Percentiles rank a stretch among this genome's conserved stretches.
Conservation (phyloP, 345 rosid genomes). For the Brassica napus region Da-Ae NC_063446.1:52527501-52528000, state of each 20-base stretch:
- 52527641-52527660: constrained; percentile 59
- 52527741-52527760: constrained; percentile 37
- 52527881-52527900: constrained; percentile 29
- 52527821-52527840: background rate
- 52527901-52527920: constrained; percentile 37
- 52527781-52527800: constrained; percentile 42
- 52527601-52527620: background rate
- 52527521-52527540: constrained; percentile 26
- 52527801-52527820: constrained; percentile 30
- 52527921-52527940: constrained; percentile 41
- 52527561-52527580: background rate
- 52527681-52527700: background rate
- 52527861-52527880: background rate
- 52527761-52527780: constrained; percentile 44
- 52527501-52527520: constrained; percentile 51
- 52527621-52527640: background rate
- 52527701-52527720: background rate
- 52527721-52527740: background rate
- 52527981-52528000: constrained; percentile 36
- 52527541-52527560: constrained; percentile 51
- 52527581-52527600: background rate
- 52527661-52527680: constrained; percentile 27
- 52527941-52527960: constrained; percentile 42
- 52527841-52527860: background rate
- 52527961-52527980: constrained; percentile 41